phyloP scores from a whole-genome alignment of 331 rosid genomes.

The Phaseolus coccineus region DNA sequence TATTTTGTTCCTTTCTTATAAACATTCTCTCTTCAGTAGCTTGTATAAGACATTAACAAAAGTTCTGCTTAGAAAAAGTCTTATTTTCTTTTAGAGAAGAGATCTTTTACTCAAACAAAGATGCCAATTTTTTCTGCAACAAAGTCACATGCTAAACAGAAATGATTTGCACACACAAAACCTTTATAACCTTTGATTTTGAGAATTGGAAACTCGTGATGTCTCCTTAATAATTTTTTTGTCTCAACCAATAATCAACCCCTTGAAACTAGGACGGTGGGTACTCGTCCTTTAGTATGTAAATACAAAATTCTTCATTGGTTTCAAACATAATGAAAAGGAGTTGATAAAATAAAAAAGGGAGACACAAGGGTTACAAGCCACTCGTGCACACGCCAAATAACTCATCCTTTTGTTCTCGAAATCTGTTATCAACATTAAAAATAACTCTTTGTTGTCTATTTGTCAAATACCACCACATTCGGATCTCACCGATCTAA shows the following conservation, averaged over 20 bases:
- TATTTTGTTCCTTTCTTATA: too few species aligned
- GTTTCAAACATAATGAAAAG: not conserved
- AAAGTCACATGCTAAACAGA: not conserved
- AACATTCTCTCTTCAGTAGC: too few species aligned
- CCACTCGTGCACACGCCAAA: conserved; percentile 48
- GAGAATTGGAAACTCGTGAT: not conserved
- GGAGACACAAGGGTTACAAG: conserved; percentile 41
- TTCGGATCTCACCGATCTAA: conserved; percentile 44
- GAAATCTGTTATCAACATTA: not conserved
- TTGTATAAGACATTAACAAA: too few species aligned
- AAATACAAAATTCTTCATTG: not conserved
- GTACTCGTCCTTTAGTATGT: conserved; percentile 32
- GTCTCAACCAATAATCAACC: not conserved
- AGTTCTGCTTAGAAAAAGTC: too few species aligned
- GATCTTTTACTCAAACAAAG: too few species aligned
- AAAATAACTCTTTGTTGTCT: not conserved
- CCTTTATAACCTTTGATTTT: not conserved
- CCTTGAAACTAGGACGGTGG: not conserved
- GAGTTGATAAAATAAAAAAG: not conserved
- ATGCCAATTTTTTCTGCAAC: too few species aligned
- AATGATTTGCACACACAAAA: not conserved
- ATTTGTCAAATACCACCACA: conserved; percentile 24
- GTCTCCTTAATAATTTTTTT: not conserved
- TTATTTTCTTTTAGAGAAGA: too few species aligned
- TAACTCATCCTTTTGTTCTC: conserved; percentile 23